Evolutionary conservation across 2,329 filamentous ascomycete species (phyloP).

Genomic region (Diaporthe australafricana): DNA sequence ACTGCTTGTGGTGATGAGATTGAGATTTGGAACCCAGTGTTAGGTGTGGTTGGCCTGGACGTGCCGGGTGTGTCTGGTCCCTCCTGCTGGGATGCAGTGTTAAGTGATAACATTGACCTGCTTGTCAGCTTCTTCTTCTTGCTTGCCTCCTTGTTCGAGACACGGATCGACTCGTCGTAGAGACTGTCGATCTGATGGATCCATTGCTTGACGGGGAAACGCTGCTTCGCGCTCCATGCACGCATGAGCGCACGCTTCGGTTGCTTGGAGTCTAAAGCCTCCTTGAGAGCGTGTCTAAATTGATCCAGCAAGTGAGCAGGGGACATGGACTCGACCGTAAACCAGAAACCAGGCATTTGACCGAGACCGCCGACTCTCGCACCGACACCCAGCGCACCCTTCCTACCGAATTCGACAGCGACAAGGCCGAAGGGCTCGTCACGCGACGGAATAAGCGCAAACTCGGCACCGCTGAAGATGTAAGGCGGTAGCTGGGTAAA

Average conservation of each 20-base stretch:
- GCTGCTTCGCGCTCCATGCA: slow-evolving; percentile 71
- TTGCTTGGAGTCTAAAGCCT: slow-evolving; percentile 66
- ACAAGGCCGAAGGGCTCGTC: slow-evolving; percentile 78
- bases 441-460: slow-evolving; percentile 75
- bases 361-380: slow-evolving; percentile 73
- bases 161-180: slow-evolving; percentile 68
- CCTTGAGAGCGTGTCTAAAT: slow-evolving; percentile 71
- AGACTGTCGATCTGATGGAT: slow-evolving; percentile 71
- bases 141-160: slow-evolving; percentile 49
- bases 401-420: slow-evolving; percentile 75
- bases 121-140: slow-evolving; percentile 41
- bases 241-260: slow-evolving; percentile 71
- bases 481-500: slow-evolving; percentile 75
- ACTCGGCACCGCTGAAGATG: slow-evolving; percentile 76
- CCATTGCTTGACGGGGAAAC: slow-evolving; percentile 76
- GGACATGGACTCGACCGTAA: slow-evolving; percentile 72
- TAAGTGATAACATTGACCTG: slow-evolving; percentile 40
- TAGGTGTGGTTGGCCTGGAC: slow-evolving; percentile 33
- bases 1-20: slow-evolving; percentile 37
- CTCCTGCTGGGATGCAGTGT: slow-evolving; percentile 38
- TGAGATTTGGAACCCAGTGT: slow-evolving; percentile 31
- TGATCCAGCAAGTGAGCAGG: slow-evolving; percentile 72
- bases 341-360: slow-evolving; percentile 79
- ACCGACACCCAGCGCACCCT: slow-evolving; percentile 74
- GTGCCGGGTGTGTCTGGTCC: slow-evolving; percentile 33